These are phyloP conservation scores for Leccinellum albellum DNA, from an alignment of 768 basidiomycete species.

Conservation along the genomic window DNA sequence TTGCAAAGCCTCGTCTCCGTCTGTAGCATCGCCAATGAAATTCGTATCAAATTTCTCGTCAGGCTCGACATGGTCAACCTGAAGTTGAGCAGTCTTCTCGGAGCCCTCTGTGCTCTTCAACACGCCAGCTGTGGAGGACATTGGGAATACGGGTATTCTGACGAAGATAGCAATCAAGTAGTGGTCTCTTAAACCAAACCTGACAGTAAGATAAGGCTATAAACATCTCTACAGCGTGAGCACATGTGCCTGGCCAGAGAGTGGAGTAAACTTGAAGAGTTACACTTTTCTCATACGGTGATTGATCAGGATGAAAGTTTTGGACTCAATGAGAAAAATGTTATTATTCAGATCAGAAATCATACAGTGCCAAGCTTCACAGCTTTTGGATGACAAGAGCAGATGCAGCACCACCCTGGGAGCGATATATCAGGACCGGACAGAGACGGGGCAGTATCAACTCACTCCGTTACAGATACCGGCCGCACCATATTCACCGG, in stretches of 20 bases:
- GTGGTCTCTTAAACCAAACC: slow-evolving; percentile 2
- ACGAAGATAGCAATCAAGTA: not conserved
- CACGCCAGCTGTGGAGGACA: slow-evolving; percentile 16
- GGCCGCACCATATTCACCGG: slow-evolving; percentile 92
- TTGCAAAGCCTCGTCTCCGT: slow-evolving; percentile 59
- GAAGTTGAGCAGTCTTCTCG: slow-evolving; percentile 13
- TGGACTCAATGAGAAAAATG: slow-evolving; percentile 6
- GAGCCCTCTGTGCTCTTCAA: slow-evolving; percentile 8
- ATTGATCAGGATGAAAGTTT: slow-evolving; percentile 1
- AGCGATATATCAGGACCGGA: slow-evolving; percentile 17
- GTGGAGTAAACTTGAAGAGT: not conserved
- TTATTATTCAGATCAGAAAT: slow-evolving; percentile 17
- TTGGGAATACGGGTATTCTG: slow-evolving; percentile 1
- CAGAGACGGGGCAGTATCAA: slow-evolving; percentile 14
- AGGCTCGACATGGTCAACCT: slow-evolving; percentile 19
- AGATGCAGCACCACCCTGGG: slow-evolving; percentile 87
- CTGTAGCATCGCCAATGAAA: slow-evolving; percentile 33
- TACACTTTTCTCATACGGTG: slow-evolving; percentile 8
- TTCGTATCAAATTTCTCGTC: slow-evolving; percentile 30
- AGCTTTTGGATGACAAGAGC: slow-evolving; percentile 86
- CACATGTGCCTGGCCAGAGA: not conserved
- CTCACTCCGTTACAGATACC: slow-evolving; percentile 96
- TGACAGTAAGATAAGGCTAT: slow-evolving; percentile 15
- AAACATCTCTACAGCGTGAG: slow-evolving; percentile 10
- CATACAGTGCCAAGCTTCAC: slow-evolving; percentile 37